Evolutionary conservation across 352 stramenopile genomes (phyloP).

Genomic region (Phytophthora macrochlamydospora): DNA sequence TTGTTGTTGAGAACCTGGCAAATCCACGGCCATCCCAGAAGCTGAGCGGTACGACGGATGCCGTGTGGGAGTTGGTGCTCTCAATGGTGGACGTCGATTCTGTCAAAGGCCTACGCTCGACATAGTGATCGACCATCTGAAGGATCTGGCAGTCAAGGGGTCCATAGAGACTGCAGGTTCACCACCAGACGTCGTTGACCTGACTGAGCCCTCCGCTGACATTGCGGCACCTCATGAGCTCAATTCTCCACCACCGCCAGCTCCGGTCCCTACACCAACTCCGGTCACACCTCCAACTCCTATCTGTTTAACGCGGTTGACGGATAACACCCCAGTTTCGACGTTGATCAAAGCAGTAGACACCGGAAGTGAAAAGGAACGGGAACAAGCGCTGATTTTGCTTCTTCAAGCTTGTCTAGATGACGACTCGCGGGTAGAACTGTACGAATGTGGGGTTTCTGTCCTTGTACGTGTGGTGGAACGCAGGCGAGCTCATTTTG

Average conservation of each 20-base stretch:
- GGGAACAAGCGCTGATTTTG: constrained; percentile 3
- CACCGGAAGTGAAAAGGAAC: not conserved
- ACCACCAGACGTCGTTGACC: not conserved
- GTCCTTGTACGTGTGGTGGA: constrained; percentile 5
- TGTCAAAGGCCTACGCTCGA: no score
- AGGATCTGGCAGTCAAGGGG: not conserved
- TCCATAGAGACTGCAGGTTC: not conserved
- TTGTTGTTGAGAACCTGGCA: constrained; percentile 3
- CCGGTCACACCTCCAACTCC: not conserved
- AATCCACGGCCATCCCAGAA: not conserved
- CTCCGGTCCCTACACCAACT: not conserved
- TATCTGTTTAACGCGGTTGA: not conserved
- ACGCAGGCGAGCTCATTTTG: constrained; percentile 1
- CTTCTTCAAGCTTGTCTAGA: constrained; percentile 6
- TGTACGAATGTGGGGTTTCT: constrained; percentile 6
- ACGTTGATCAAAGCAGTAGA: not conserved
- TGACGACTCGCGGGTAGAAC: constrained; percentile 2
- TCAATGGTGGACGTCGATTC: not conserved
- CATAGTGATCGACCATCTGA: not conserved
- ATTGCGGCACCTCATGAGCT: no score
- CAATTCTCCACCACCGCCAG: no score
- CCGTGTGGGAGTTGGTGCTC: not conserved
- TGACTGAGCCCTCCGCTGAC: not conserved
- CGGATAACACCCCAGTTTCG: constrained; percentile 3
- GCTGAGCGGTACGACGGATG: not conserved